These are phyloP conservation scores for Chlamydomonas schloesseri DNA, from an alignment of 139 green algal genomes.

Conservation along the genomic window DNA sequence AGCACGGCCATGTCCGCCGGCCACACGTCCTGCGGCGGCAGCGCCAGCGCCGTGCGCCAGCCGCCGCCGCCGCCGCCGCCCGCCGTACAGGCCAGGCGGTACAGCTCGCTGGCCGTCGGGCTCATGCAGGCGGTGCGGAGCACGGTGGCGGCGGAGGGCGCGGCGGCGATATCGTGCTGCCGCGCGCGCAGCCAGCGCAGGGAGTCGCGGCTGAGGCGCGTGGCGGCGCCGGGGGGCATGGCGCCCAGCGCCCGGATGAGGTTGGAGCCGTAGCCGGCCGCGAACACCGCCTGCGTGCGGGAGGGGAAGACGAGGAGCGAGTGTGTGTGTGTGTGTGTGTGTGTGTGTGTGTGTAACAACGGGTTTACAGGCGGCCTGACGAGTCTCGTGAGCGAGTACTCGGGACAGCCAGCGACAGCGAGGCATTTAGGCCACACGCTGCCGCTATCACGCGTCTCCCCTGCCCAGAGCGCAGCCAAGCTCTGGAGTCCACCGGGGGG, in stretches of 20 bases:
- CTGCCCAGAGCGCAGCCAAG: too few species aligned
- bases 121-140: slow-evolving; percentile 19
- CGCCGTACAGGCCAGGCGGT: not conserved
- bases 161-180: slow-evolving; percentile 25
- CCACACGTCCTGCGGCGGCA: slow-evolving; percentile 26
- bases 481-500: too few species aligned
- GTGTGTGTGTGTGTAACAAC: too few species aligned
- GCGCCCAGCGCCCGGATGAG: slow-evolving; percentile 20
- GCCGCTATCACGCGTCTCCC: too few species aligned
- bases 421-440: too few species aligned
- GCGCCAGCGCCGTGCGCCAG: not conserved
- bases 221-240: not conserved
- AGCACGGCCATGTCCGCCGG: slow-evolving; percentile 22
- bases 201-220: slow-evolving; percentile 1
- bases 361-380: too few species aligned
- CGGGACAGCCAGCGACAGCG: too few species aligned
- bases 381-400: too few species aligned
- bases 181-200: slow-evolving; percentile 32
- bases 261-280: not conserved
- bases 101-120: slow-evolving; percentile 9
- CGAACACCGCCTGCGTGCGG: not conserved
- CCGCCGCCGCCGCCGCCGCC: not conserved
- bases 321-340: too few species aligned
- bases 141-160: not conserved
- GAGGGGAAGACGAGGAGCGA: not conserved